Base-by-base conservation (phyloP, 768 basidiomycete genomes). In the Naganishia friedmannii region DNA sequence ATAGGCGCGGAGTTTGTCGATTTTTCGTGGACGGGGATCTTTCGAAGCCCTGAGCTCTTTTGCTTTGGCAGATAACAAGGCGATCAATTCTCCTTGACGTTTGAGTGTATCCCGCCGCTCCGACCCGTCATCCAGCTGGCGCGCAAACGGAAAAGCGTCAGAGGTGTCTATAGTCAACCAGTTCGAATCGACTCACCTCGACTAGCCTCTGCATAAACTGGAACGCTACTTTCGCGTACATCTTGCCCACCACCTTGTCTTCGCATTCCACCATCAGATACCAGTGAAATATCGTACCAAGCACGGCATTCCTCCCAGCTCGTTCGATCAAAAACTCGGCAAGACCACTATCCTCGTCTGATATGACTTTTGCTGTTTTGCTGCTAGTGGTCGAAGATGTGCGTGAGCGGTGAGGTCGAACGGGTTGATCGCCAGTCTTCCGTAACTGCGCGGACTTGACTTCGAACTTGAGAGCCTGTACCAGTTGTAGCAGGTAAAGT, bases 391-490 rank as follows among this genome's bases (percentile, higher is more conserved):
- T 32, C 7, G 53, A 60, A 34, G 65, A 29, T 5, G 63, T 53
- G 17, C 58, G 53, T n/a, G 58, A 56, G 15, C 56, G 66, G 28
- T 58, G 46, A 23, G 67, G 34, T 48, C 66, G 37, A 39, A 48
- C 3, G 3, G 37, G n/a, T 10, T 28, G 34, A n/a, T 53, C 42
- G 0, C 29, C 39, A n/a, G 28, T 54, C 34, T n/a, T 63, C 39
- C 67, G 42, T 37, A 39, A 48, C 46, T 54, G 67, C 26, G 60
- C 53, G 0, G 88, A 88, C 0, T 86, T 84, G 70, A 88, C 91
- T 80, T 98, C 96, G 72, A 99, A 99, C 78, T 95, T 96, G 74
- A 99, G 88, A 0, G 96, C 93, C 82, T 99, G 96, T 0, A 98
- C 95, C 23, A 99, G 87, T 82, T 99, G 96, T 1, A 99, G 83